These are phyloP conservation scores for Blumeria graminis DNA, from an alignment of 2,329 filamentous ascomycete genomes.

Conservation along the genomic window DNA sequence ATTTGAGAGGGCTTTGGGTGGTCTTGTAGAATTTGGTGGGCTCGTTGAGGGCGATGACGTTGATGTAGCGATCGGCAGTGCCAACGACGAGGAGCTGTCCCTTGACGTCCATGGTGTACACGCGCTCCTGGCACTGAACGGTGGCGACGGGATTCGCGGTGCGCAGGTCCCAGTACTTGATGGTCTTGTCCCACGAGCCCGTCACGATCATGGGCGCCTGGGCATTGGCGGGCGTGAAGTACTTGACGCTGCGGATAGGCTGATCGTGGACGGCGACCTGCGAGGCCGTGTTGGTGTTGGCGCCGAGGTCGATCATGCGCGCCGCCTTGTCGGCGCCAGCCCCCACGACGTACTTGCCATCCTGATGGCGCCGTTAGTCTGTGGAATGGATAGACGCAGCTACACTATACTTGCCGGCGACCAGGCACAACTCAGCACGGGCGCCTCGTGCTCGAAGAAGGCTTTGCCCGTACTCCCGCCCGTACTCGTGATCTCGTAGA, in stretches of 20 bases:
- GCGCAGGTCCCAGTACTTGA: slow-evolving; percentile 75
- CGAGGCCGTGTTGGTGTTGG: slow-evolving; percentile 30
- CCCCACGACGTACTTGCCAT: slow-evolving; percentile 71
- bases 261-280: slow-evolving; percentile 71
- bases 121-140: slow-evolving; percentile 46
- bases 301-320: slow-evolving; percentile 61
- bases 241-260: slow-evolving; percentile 54
- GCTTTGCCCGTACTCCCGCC: slow-evolving; percentile 70
- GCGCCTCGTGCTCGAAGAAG: slow-evolving; percentile 62
- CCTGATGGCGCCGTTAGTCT: slow-evolving; percentile 25
- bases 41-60: slow-evolving; percentile 75
- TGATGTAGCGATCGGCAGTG: slow-evolving; percentile 88
- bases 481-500: slow-evolving; percentile 67
- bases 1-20: slow-evolving; percentile 85
- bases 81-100: slow-evolving; percentile 75
- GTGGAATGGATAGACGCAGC: background rate
- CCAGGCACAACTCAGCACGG: slow-evolving; percentile 68
- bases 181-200: slow-evolving; percentile 73
- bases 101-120: slow-evolving; percentile 81
- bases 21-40: slow-evolving; percentile 90
- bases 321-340: slow-evolving; percentile 79
- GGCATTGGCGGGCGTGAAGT: slow-evolving; percentile 41
- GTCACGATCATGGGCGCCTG: slow-evolving; percentile 66
- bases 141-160: slow-evolving; percentile 38
- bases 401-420: slow-evolving; percentile 40